These are phyloP conservation scores for Plasmodium coatneyi DNA, from an alignment of 169 alveolate genomes.

Conservation along the genomic window DNA sequence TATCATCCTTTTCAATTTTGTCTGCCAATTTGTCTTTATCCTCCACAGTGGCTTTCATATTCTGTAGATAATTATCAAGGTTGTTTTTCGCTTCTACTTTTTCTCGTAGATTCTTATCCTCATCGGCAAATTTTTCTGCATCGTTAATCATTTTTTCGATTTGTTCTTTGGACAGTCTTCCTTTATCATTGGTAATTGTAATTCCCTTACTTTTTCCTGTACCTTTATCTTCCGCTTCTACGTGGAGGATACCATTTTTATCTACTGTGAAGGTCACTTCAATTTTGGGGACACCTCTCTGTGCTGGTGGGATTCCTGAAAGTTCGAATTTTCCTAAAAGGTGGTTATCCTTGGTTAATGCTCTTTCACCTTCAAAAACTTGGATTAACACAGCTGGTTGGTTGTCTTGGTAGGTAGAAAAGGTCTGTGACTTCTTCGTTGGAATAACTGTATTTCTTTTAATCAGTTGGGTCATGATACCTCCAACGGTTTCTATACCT, in stretches of 20 bases:
- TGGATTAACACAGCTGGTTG: constrained; percentile 96
- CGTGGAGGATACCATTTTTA: constrained; percentile 96
- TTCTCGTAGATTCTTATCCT: constrained; percentile 94
- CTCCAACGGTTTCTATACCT: constrained; percentile 84
- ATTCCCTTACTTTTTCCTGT: constrained; percentile 94
- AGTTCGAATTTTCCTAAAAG: constrained; percentile 96
- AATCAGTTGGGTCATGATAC: constrained; percentile 95
- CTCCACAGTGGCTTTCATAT: constrained; percentile 94
- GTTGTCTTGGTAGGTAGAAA: constrained; percentile 97
- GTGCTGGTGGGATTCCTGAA: constrained; percentile 96
- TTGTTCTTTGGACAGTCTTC: constrained; percentile 96
- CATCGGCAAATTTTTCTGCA: constrained; percentile 96
- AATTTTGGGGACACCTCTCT: constrained; percentile 96
- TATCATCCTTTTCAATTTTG: constrained; percentile 93
- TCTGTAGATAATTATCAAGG: constrained; percentile 93
- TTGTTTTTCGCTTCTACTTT: constrained; percentile 95
- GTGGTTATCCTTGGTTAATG: constrained; percentile 97
- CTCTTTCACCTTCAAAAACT: constrained; percentile 98
- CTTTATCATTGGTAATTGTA: constrained; percentile 96
- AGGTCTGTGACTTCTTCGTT: constrained; percentile 96
- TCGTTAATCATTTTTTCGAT: constrained; percentile 96
- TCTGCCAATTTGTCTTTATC: constrained; percentile 94
- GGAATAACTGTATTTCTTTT: constrained; percentile 98
- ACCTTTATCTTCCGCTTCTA: constrained; percentile 96
- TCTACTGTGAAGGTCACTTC: constrained; percentile 98